Conservation (phyloP, 179 eudicot genomes). For the Silene noctiflora region DNA sequence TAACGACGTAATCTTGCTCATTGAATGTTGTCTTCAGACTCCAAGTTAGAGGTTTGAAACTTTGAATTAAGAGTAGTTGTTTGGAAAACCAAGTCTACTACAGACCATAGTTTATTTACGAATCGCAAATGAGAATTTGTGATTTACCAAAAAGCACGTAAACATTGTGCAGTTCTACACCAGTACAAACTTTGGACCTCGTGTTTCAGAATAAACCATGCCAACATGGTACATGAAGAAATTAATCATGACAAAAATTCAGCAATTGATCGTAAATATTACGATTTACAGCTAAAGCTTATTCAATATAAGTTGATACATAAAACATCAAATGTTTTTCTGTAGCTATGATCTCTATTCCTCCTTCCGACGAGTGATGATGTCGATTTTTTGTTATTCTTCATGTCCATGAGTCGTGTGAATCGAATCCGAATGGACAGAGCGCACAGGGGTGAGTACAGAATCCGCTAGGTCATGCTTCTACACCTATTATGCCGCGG, state of each 20-base stretch:
- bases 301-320: slow-evolving; percentile 3
- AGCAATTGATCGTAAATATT: not conserved
- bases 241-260: not conserved
- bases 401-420: not conserved
- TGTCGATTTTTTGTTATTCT: not conserved
- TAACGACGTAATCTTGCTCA: not conserved
- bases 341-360: not conserved
- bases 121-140: too few relatives aligned
- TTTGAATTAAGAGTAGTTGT: too few relatives aligned
- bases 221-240: not conserved
- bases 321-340: not conserved
- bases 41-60: too few relatives aligned
- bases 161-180: too few relatives aligned
- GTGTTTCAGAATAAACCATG: too few relatives aligned
- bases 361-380: not conserved
- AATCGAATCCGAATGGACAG: not conserved
- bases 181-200: too few relatives aligned
- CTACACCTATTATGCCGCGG: slow-evolving; percentile 31
- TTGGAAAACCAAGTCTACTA: too few relatives aligned
- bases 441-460: not conserved
- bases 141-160: too few relatives aligned
- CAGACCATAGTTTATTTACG: too few relatives aligned
- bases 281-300: slow-evolving; percentile 3
- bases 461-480: not conserved
- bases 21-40: not conserved